Percentiles rank a stretch among this genome's conserved stretches.
phyloP scores from a whole-genome alignment of 2,329 filamentous ascomycete species.

The Penicillium fuscoglaucum region DNA sequence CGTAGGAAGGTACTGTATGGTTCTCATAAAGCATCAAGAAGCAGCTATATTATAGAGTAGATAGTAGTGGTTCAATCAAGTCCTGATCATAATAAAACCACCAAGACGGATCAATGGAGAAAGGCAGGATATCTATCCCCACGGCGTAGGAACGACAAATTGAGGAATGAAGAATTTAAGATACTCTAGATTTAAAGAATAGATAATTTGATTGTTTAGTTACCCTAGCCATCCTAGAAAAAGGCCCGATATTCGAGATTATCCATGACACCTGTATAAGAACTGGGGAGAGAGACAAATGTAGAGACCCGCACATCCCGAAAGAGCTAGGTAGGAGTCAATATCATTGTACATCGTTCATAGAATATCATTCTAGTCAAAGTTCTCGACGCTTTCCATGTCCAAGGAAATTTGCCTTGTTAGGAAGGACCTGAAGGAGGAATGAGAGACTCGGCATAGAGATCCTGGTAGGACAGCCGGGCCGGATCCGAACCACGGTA shows the following conservation, averaged over 20 bases:
- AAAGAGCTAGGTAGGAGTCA: neutral
- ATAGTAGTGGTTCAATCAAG: neutral
- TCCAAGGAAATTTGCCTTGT: neutral
- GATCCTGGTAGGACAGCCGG: neutral
- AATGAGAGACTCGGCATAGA: neutral
- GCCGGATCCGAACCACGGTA: slow-evolving; percentile 10
- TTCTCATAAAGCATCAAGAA: no score
- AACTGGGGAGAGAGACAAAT: neutral
- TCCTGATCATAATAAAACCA: neutral
- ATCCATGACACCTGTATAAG: neutral
- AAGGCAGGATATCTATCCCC: neutral
- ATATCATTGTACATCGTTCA: neutral
- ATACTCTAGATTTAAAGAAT: neutral
- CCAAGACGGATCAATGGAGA: neutral
- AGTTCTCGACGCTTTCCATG: neutral
- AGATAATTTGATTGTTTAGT: neutral
- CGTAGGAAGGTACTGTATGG: neutral
- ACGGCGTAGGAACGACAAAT: neutral
- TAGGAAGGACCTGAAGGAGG: neutral
- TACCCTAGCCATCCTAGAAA: neutral
- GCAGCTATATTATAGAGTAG: neutral
- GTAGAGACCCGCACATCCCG: neutral
- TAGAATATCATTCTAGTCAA: neutral
- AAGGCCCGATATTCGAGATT: no score
- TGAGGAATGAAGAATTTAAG: neutral